phyloP scores from a whole-genome alignment of 129 eudicot species.

The Chrysanthemum lavandulifolium region DNA sequence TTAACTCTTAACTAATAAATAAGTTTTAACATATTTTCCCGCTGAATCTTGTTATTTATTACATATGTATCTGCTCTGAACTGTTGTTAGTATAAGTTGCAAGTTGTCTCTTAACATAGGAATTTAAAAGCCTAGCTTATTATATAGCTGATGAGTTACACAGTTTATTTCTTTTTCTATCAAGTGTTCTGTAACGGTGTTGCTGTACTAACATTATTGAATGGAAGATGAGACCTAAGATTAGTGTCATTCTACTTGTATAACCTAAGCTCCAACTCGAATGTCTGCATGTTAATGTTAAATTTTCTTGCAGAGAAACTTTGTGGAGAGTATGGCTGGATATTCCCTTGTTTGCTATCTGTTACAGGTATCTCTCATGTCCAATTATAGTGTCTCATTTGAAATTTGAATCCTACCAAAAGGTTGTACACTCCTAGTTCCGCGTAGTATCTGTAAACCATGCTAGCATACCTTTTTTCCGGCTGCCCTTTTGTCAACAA shows the following conservation, averaged over 20 bases:
- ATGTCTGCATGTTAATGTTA: slow-evolving; percentile 17
- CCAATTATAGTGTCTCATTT: not conserved
- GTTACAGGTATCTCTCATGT: slow-evolving; percentile 68
- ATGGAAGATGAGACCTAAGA: not conserved
- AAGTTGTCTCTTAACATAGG: not conserved
- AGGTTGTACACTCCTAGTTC: not conserved
- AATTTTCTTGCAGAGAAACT: slow-evolving; percentile 76
- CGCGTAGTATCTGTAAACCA: not conserved
- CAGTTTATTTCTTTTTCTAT: slow-evolving; percentile 11
- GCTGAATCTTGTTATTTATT: no score
- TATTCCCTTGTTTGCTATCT: slow-evolving; percentile 99
- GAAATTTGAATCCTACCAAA: not conserved
- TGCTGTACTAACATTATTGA: slow-evolving; percentile 3
- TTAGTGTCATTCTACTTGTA: slow-evolving; percentile 3
- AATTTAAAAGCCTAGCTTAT: not conserved
- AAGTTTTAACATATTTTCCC: no score
- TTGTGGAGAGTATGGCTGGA: slow-evolving; percentile 99
- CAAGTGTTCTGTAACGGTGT: not conserved
- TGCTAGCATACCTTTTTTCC: not conserved
- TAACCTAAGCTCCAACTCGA: not conserved
- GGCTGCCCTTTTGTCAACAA: not conserved
- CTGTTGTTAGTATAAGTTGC: not conserved
- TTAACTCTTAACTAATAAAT: no score
- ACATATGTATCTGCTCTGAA: not conserved
- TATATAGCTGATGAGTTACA: not conserved